phyloP scores from a whole-genome alignment of 192 early-diverging fungal species.

The Umbelopsis ramanniana region DNA sequence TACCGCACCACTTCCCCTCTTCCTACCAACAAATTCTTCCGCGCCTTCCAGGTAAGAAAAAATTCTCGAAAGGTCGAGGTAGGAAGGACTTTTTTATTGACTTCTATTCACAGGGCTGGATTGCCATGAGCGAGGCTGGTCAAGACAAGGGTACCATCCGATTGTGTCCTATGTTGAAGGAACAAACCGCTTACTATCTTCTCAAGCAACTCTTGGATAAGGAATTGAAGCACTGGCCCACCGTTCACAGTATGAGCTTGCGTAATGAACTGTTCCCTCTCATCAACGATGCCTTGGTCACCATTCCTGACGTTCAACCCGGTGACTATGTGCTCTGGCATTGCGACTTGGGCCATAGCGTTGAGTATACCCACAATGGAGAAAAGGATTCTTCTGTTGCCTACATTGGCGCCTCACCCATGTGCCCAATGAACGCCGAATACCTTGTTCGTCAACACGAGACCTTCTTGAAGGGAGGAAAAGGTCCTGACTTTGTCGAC shows the following conservation, averaged over 20 bases:
- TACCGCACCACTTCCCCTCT: background rate
- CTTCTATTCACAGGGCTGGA: background rate
- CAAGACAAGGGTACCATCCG: slow-evolving; percentile 17
- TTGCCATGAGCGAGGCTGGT: slow-evolving; percentile 7
- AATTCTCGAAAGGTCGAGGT: background rate
- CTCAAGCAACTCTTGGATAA: slow-evolving; percentile 13
- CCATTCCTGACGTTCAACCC: slow-evolving; percentile 22
- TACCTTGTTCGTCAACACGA: slow-evolving; percentile 5
- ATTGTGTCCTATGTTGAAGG: slow-evolving; percentile 10
- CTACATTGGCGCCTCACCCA: slow-evolving; percentile 5
- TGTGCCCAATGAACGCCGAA: slow-evolving; percentile 17
- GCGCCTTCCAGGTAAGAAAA: slow-evolving; percentile 12
- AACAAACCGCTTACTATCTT: slow-evolving; percentile 10
- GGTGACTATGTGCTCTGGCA: slow-evolving; percentile 17
- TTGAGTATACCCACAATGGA: slow-evolving; percentile 10
- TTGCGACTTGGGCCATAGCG: slow-evolving; percentile 21
- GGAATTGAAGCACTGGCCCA: slow-evolving; percentile 7
- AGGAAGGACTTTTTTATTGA: too few relatives aligned
- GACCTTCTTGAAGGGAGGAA: slow-evolving; percentile 1
- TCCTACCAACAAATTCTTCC: slow-evolving; percentile 23
- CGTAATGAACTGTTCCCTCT: background rate
- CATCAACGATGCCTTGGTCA: slow-evolving; percentile 13
- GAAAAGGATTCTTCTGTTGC: slow-evolving; percentile 12
- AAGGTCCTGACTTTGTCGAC: slow-evolving; percentile 9
- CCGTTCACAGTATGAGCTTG: slow-evolving; percentile 17